Percentiles rank a stretch among this genome's conserved stretches.
Evolutionary conservation across 441 rosid species (phyloP).

Genomic region (Macaranga tanarius): DNA sequence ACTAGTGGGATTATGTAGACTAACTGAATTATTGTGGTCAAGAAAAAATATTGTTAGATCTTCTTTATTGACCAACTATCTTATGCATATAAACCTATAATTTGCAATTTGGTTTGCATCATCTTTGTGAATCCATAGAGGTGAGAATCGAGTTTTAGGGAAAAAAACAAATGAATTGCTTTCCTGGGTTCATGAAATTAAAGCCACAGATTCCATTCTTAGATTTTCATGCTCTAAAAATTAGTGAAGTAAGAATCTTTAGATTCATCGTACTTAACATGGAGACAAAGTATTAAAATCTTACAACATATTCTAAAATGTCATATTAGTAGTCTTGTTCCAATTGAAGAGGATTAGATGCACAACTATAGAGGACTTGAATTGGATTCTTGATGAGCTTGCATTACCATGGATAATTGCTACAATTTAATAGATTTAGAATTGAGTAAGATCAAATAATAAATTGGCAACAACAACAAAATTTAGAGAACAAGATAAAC

Average conservation of each 20-base stretch:
- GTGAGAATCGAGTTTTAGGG: conserved; percentile 37
- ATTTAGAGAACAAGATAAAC: conserved; percentile 69
- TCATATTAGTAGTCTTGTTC: conserved; percentile 69
- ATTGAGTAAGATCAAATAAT: conserved; percentile 59
- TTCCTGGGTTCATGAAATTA: conserved; percentile 54
- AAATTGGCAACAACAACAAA: conserved; percentile 68
- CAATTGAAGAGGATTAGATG: conserved; percentile 38
- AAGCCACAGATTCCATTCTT: conserved; percentile 67
- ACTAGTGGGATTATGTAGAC: no score
- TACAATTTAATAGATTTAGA: conserved; percentile 50
- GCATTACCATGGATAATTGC: conserved; percentile 63
- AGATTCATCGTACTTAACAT: conserved; percentile 63
- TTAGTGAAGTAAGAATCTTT: conserved; percentile 59
- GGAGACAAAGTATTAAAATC: conserved; percentile 51
- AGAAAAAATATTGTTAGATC: no score
- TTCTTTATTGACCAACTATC: no score
- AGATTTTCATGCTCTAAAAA: conserved; percentile 55
- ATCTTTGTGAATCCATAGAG: conserved; percentile 37
- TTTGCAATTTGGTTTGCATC: conserved; percentile 36
- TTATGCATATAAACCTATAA: no score
- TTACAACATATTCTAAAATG: conserved; percentile 46
- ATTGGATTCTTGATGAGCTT: conserved; percentile 52
- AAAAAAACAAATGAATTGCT: conserved; percentile 48
- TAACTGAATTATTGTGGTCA: no score
- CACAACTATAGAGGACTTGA: conserved; percentile 57